Conservation (phyloP, 1,139 yeast genomes). For the Magnusiomyces paraingens region DNA sequence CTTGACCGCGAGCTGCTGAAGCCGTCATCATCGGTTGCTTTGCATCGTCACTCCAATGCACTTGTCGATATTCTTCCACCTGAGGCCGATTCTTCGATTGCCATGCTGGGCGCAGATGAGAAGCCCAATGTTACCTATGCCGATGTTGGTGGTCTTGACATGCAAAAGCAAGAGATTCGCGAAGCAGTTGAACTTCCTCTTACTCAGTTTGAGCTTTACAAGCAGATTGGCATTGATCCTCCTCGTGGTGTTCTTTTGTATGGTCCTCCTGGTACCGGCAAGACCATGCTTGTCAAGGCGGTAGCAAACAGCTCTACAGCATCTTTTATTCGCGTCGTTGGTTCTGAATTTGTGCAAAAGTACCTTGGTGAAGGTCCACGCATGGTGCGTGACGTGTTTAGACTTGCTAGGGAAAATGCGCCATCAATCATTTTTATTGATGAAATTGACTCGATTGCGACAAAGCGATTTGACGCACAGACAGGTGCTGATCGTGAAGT, state of each 20-base stretch:
- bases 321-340: slow-evolving; percentile 91
- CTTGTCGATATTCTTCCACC: slow-evolving; percentile 96
- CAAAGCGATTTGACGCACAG: slow-evolving; percentile 98
- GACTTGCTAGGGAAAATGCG: slow-evolving; percentile 93
- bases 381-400: slow-evolving; percentile 97
- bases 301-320: slow-evolving; percentile 97
- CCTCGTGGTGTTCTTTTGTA: slow-evolving; percentile 95
- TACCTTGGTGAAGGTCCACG: slow-evolving; percentile 99
- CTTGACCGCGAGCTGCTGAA: slow-evolving; percentile 90
- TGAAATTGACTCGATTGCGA: slow-evolving; percentile 98
- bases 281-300: slow-evolving; percentile 97
- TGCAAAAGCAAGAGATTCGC: slow-evolving; percentile 97
- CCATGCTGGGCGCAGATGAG: slow-evolving; percentile 91
- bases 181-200: slow-evolving; percentile 98
- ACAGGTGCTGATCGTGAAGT: slow-evolving; percentile 99
- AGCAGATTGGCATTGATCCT: slow-evolving; percentile 98
- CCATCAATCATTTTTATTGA: slow-evolving; percentile 96
- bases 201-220: slow-evolving; percentile 91
- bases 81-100: slow-evolving; percentile 94
- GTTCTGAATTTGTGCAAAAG: slow-evolving; percentile 97
- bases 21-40: slow-evolving; percentile 91
- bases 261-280: slow-evolving; percentile 99
- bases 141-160: slow-evolving; percentile 97
- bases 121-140: slow-evolving; percentile 78
- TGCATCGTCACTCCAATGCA: slow-evolving; percentile 97